A percentile compares a stretch with the other conserved stretches of the same genome.
Evolutionary conservation across 73 alveolate genomes (phyloP).

Genomic region (Breviolum minutum): DNA sequence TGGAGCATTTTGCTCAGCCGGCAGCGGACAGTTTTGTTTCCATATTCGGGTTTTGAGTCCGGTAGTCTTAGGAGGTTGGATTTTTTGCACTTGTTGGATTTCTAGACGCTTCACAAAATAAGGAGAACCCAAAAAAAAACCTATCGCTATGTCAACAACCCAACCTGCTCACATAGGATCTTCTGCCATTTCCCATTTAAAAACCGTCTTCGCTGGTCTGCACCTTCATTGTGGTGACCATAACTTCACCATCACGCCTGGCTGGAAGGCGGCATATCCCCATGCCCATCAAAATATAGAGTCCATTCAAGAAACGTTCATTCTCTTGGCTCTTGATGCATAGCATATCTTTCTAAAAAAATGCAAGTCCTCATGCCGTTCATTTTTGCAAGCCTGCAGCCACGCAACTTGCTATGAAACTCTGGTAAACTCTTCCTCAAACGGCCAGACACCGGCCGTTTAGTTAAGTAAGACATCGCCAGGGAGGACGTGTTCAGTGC

Average conservation of each 20-base stretch:
- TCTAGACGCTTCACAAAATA: constrained; percentile 91
- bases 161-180: too few relatives aligned
- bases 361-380: too few relatives aligned
- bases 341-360: too few relatives aligned
- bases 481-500: constrained; percentile 46
- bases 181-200: too few relatives aligned
- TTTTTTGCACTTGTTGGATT: too few relatives aligned
- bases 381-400: too few relatives aligned
- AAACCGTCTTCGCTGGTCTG: neutral
- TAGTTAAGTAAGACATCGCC: neutral
- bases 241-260: constrained; percentile 99
- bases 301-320: too few relatives aligned
- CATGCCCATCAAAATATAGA: too few relatives aligned
- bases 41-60: too few relatives aligned
- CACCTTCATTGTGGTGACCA: constrained; percentile 98
- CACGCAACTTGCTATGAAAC: too few relatives aligned
- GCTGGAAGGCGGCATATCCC: constrained; percentile 6
- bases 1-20: neutral
- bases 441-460: neutral
- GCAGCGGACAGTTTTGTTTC: neutral
- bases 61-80: too few relatives aligned
- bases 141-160: neutral
- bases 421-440: neutral
- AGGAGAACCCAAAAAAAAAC: constrained; percentile 97
- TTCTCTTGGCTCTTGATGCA: too few relatives aligned